phyloP scores from a whole-genome alignment of 495 filamentous ascomycete genomes.

The Poronia punctata region DNA sequence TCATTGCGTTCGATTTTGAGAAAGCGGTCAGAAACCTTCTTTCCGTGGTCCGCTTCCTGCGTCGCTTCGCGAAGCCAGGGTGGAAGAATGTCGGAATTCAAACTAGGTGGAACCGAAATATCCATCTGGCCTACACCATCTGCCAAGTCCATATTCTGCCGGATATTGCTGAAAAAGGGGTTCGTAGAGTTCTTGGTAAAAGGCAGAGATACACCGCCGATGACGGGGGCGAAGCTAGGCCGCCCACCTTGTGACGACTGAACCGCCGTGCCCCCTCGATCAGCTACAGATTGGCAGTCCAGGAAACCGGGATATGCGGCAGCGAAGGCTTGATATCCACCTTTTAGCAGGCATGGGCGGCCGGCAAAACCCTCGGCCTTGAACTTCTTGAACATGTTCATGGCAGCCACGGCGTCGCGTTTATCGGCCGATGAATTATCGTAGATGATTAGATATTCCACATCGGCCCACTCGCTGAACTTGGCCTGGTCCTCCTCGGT shows the following conservation, averaged over 20 bases:
- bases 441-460: conserved; percentile 77
- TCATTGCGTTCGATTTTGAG: conserved; percentile 76
- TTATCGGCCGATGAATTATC: conserved; percentile 67
- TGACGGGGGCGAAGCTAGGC: conserved; percentile 61
- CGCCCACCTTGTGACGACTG: conserved; percentile 27
- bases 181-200: conserved; percentile 58
- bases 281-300: conserved; percentile 35
- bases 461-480: conserved; percentile 69
- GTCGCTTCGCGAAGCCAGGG: conserved; percentile 68
- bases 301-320: conserved; percentile 40
- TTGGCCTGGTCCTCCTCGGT: conserved; percentile 61
- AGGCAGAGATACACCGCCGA: conserved; percentile 82
- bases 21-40: conserved; percentile 74
- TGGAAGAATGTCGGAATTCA: conserved; percentile 56
- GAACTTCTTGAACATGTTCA: conserved; percentile 91
- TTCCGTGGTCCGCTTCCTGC: conserved; percentile 62
- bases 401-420: conserved; percentile 68
- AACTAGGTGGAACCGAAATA: conserved; percentile 56
- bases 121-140: conserved; percentile 89
- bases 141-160: conserved; percentile 93
- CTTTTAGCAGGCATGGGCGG: conserved; percentile 59
- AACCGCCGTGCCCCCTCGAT: conserved; percentile 34
- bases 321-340: conserved; percentile 49
- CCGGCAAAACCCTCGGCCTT: conserved; percentile 76
- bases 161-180: conserved; percentile 92